Conservation (phyloP, 2,329 filamentous ascomycete genomes). For the Penicillium sp. region DNA sequence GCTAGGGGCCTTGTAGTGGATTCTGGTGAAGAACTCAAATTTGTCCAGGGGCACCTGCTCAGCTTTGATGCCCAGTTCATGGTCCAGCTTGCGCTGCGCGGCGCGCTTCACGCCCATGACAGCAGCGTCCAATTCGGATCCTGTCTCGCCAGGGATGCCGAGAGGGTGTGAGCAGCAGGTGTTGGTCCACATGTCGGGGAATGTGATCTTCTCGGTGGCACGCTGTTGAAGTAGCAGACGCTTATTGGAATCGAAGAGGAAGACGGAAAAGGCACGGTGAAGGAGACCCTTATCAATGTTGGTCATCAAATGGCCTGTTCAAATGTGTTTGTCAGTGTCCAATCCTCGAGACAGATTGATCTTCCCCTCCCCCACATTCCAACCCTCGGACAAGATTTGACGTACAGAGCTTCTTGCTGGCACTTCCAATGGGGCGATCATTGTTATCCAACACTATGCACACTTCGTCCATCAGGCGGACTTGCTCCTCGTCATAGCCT, state of each 20-base stretch:
- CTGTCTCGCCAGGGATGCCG: constrained; percentile 87
- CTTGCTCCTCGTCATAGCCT: constrained; percentile 96
- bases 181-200: constrained; percentile 99
- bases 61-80: constrained; percentile 89
- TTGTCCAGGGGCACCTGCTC: constrained; percentile 87
- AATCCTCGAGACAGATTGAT: background rate
- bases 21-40: constrained; percentile 91
- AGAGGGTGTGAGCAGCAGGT: constrained; percentile 98
- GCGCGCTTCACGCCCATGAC: constrained; percentile 86
- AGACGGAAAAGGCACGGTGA: constrained; percentile 96
- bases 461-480: constrained; percentile 96
- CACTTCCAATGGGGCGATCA: constrained; percentile 89
- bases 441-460: constrained; percentile 96
- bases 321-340: constrained; percentile 12
- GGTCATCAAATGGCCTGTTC: constrained; percentile 89
- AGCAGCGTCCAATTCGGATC: constrained; percentile 75
- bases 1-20: constrained; percentile 97
- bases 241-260: constrained; percentile 94
- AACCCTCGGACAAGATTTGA: constrained; percentile 23
- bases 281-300: constrained; percentile 96
- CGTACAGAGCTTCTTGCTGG: constrained; percentile 96
- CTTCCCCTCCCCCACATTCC: constrained; percentile 10
- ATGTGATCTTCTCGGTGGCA: constrained; percentile 95
- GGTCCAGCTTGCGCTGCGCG: constrained; percentile 88
- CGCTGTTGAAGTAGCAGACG: constrained; percentile 93